Conservation (phyloP, 495 filamentous ascomycete genomes). For the Rhypophila decipiens region DNA sequence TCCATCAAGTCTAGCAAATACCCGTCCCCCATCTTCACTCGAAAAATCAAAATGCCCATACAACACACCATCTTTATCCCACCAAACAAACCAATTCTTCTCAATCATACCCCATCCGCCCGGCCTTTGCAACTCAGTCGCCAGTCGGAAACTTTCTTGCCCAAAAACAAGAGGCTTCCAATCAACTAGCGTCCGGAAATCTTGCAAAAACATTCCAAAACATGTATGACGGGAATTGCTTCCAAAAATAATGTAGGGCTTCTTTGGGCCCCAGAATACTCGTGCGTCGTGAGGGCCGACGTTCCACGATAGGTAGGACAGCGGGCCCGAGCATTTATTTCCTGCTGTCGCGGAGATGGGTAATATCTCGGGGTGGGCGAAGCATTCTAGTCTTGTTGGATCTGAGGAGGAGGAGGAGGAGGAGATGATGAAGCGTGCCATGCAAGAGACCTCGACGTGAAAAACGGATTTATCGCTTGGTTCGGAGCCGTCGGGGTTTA, state of each 20-base stretch:
- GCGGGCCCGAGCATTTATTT: slow-evolving; percentile 35
- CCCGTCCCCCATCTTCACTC: slow-evolving; percentile 39
- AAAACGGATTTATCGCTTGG: slow-evolving; percentile 9
- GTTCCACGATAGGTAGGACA: slow-evolving; percentile 27
- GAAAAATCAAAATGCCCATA: slow-evolving; percentile 46
- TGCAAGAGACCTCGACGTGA: slow-evolving; percentile 41
- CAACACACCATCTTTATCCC: slow-evolving; percentile 36
- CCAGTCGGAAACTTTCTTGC: slow-evolving; percentile 24
- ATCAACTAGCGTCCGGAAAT: slow-evolving; percentile 41
- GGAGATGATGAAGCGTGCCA: slow-evolving; percentile 32
- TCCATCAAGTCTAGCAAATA: slow-evolving; percentile 33
- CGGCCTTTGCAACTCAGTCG: slow-evolving; percentile 43
- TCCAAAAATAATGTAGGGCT: slow-evolving; percentile 41
- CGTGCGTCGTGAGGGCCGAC: slow-evolving; percentile 47
- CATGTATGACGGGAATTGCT: slow-evolving; percentile 45
- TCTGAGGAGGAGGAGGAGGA: neutral
- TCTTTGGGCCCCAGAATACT: slow-evolving; percentile 45
- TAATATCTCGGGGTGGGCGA: slow-evolving; percentile 27
- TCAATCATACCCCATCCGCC: slow-evolving; percentile 32
- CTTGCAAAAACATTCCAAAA: slow-evolving; percentile 46
- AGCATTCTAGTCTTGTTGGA: slow-evolving; percentile 25
- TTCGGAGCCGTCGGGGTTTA: slow-evolving; percentile 9
- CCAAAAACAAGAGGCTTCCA: slow-evolving; percentile 24
- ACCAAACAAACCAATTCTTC: slow-evolving; percentile 55
- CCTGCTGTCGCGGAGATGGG: slow-evolving; percentile 36